phyloP scores from a whole-genome alignment of 345 rosid species.

The Moricandia moricandioides region DNA sequence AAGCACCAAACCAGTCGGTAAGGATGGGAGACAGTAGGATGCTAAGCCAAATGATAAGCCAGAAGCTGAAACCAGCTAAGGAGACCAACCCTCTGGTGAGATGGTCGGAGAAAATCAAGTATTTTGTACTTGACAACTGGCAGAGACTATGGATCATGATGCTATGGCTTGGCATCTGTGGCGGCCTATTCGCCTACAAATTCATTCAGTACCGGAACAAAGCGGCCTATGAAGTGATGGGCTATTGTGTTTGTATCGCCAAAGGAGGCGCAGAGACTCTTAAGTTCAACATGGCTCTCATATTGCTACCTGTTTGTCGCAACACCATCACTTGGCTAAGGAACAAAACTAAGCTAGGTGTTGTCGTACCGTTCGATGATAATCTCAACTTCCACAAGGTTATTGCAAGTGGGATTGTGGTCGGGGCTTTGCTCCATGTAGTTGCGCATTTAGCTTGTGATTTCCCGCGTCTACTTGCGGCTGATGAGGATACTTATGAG shows the following conservation, averaged over 20 bases:
- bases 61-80: constrained; percentile 71
- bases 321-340: constrained; percentile 92
- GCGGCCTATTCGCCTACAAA: constrained; percentile 68
- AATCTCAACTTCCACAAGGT: constrained; percentile 85
- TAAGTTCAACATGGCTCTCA: constrained; percentile 89
- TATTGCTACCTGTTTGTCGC: constrained; percentile 73
- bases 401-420: constrained; percentile 57
- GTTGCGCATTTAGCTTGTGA: constrained; percentile 78
- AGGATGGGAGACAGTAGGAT: constrained; percentile 60
- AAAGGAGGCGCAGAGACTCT: constrained; percentile 87
- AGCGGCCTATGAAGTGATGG: constrained; percentile 64
- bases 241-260: constrained; percentile 80
- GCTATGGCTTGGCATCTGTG: constrained; percentile 61
- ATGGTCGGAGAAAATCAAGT: constrained; percentile 46
- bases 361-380: constrained; percentile 77
- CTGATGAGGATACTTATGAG: constrained; percentile 59
- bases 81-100: constrained; percentile 52
- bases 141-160: constrained; percentile 77
- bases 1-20: constrained; percentile 80
- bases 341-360: constrained; percentile 76
- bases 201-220: constrained; percentile 61
- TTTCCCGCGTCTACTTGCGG: constrained; percentile 61
- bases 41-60: constrained; percentile 76
- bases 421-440: constrained; percentile 70
- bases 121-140: constrained; percentile 80